Evolutionary conservation across 441 rosid genomes (phyloP), one percentile per base, ranked within the genome.

Genomic region (California macrophylla): DNA sequence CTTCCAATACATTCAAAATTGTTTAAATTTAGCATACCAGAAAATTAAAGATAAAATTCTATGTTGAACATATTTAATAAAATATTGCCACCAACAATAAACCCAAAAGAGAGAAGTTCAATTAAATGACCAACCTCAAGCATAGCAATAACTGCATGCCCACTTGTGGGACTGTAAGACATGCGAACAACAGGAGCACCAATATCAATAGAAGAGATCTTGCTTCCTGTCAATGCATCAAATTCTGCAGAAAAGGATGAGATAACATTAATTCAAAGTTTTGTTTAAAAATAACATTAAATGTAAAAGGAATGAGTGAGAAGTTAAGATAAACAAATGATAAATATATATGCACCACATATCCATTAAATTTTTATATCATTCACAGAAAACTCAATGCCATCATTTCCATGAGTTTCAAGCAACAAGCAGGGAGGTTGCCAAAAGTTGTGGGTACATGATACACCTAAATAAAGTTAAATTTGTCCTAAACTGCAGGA

Each of bases 171-270:
- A 79, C 93, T 87, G 74, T 92, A 95, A 65, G 84, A 68, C 97
- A 95, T 90, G 66, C 88, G 89, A 26, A 92, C 96, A 74, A 85
- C 96, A 28, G 96, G 86, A 32, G 91, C 83, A 64, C 96, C 94
- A 66, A 95, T 87, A 64, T 95, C 89, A 40, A 90, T 80, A 2
- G 91, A 79, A 15, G 99, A 86, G 6, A 90, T 83, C 86, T 85
- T 95, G 81, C 98, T 86, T 72, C 99, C 97, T 9, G 98, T 90
- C 69, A 89, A 65, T 10, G 95, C 98, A 3, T 30, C 5, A 30
- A 30, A 30, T 30, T 3, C 3, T 95, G 34, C 34, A 30, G 34
- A 30, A 30, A 30, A 30, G 34, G n/a, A n/a, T 32, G 36, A 32
- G 36, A 32, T 32, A 32, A 32, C 36, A 32, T 32, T 4, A 32